Percentiles rank a stretch among this genome's conserved stretches.
phyloP scores from a whole-genome alignment of 805 yeast species.

The Pachysolen tannophilus region DNA sequence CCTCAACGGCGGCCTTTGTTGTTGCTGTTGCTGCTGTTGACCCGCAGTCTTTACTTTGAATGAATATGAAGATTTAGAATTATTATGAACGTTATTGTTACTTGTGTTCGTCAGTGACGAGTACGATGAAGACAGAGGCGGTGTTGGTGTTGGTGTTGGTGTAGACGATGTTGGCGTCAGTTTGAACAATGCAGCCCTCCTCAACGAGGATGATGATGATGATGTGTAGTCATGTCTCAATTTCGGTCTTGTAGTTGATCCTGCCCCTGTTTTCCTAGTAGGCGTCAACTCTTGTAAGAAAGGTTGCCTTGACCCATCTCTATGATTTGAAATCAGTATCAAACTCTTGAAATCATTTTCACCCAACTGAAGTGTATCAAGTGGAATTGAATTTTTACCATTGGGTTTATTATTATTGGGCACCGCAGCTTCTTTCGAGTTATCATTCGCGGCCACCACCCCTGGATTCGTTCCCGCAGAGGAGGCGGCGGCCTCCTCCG shows the following conservation, averaged over 20 bases:
- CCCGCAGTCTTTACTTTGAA: too few species aligned
- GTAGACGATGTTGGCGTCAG: background rate
- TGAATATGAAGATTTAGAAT: too few species aligned
- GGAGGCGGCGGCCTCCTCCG: too few species aligned
- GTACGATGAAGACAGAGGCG: background rate
- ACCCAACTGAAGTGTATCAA: too few species aligned
- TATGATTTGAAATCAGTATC: slow-evolving; percentile 18
- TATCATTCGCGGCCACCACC: too few species aligned
- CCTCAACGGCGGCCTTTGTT: background rate
- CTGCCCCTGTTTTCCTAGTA: background rate
- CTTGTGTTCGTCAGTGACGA: background rate
- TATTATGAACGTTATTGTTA: background rate
- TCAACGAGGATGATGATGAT: background rate
- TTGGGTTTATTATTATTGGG: too few species aligned
- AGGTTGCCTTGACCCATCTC: slow-evolving; percentile 4
- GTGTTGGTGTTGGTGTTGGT: background rate
- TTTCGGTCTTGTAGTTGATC: background rate
- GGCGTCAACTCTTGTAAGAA: slow-evolving; percentile 4
- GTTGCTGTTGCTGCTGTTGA: background rate
- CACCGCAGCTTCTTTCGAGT: too few species aligned
- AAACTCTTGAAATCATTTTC: slow-evolving; percentile 20
- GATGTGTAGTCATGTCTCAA: background rate
- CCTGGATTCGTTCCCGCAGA: too few species aligned
- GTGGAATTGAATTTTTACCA: background rate
- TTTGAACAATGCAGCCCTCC: background rate